Base-by-base conservation (phyloP, 1,284 basidiomycete genomes). In the Retiboletus flavoniger region DNA sequence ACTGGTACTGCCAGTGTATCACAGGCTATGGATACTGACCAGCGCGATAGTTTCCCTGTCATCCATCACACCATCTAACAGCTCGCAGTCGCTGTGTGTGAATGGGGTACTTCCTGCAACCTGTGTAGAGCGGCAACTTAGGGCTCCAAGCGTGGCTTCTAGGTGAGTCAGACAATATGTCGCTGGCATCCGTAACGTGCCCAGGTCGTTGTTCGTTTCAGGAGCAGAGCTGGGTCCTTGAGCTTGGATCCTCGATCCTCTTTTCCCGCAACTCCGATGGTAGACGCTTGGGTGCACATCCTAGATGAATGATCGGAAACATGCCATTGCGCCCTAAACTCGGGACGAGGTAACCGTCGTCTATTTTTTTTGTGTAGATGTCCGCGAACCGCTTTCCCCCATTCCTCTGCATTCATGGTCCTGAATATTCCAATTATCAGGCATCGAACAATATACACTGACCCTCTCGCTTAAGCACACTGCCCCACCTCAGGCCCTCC, bases 381-480 rank as follows among this genome's bases (percentile, higher is more conserved):
- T 16, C 34, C 16, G 14, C 35, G 7, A 26, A 17, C 17, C 7
- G 21, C 40, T 19, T 38, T 11, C 13, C 40, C 43, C 39, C 16
- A 3, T 55, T 55, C 34, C 21, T n/a, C 55, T 19, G 4, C 47
- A 8, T 16, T 28, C 7, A 4, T 44, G 13, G 7, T 38, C 26
- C 13, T 17, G 11, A 32, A 17, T 28, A 26, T 36, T 29, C 2
- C 10, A 32, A n/a, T 16, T 13, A 35, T 31, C 19, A n/a, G n/a
- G 11, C 28, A 26, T 35, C 21, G 26, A 45, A 45, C n/a, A 16
- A 38, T 19, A 28, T 45, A 28, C 29, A 21, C 41, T 13, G 16
- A 47, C n/a, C 35, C 46, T 32, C 29, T 51, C 49, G 47, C 49
- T 49, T 36, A 47, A 19, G 11, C 21, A 16, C 7, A 55, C 17